These are phyloP conservation scores for Aspergillus haitiensis DNA, from an alignment of 495 filamentous ascomycete species.

Conservation along the genomic window DNA sequence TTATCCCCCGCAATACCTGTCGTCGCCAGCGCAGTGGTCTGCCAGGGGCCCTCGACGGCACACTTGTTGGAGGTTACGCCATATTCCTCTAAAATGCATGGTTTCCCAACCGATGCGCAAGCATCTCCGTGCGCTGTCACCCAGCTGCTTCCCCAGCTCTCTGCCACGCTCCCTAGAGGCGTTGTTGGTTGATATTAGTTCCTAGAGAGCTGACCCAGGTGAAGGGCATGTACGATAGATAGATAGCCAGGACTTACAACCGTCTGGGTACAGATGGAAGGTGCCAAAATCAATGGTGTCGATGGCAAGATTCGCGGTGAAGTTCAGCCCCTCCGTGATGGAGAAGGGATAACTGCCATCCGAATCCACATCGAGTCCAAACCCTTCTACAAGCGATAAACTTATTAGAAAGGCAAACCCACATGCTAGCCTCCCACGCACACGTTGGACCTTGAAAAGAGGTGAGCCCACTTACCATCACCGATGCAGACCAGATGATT, in stretches of 20 bases:
- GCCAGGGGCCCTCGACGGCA: conserved; percentile 2
- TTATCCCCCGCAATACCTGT: too few relatives aligned
- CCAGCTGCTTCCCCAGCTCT: conserved; percentile 9
- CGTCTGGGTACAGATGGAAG: conserved; percentile 8
- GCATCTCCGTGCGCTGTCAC: neutral
- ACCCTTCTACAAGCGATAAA: neutral
- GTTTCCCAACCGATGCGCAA: conserved; percentile 2
- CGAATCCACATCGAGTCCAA: neutral
- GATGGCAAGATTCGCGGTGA: conserved; percentile 8
- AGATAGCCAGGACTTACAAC: neutral
- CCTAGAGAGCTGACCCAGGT: neutral
- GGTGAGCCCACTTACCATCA: conserved; percentile 36
- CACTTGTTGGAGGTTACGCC: neutral
- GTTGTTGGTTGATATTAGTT: neutral
- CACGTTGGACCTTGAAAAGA: too few relatives aligned
- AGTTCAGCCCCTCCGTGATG: neutral
- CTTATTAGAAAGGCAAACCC: neutral
- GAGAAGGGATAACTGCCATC: neutral
- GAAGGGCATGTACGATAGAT: neutral
- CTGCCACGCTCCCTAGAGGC: conserved; percentile 5
- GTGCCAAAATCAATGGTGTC: conserved; percentile 5
- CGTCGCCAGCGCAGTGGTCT: neutral
- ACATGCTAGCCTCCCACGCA: too few relatives aligned
- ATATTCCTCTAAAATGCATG: conserved; percentile 11
- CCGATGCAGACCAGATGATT: conserved; percentile 66